phyloP scores from a whole-genome alignment of 108 stramenopile species.

The Cyclotella distinguenda region DNA sequence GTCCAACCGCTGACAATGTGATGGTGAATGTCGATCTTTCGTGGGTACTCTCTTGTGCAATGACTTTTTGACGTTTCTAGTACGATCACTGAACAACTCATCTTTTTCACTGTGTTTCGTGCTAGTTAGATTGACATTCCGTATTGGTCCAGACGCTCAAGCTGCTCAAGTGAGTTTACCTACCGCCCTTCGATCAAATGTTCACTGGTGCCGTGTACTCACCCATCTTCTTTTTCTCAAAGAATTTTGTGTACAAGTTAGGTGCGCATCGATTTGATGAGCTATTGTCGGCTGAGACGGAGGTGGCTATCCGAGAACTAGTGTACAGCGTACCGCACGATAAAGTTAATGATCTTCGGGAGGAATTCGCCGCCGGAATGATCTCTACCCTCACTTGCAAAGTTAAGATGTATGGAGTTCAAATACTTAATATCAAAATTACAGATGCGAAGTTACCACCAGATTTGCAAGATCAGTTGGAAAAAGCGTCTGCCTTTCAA shows the following conservation, averaged over 20 bases:
- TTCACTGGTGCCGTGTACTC: not conserved
- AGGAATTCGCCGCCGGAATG: constrained; percentile 51
- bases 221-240: not conserved
- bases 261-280: constrained; percentile 57
- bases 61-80: no score
- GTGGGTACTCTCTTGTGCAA: not conserved
- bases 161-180: constrained; percentile 17
- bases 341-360: constrained; percentile 48
- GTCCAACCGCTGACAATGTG: constrained; percentile 40
- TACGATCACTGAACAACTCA: no score
- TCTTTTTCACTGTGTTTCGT: not conserved
- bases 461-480: constrained; percentile 51
- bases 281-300: constrained; percentile 48
- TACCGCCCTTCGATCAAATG: not conserved
- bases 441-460: constrained; percentile 52
- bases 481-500: constrained; percentile 50
- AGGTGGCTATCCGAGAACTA: constrained; percentile 51
- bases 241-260: constrained; percentile 54
- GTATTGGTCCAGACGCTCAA: constrained; percentile 32
- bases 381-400: constrained; percentile 42
- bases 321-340: constrained; percentile 56
- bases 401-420: constrained; percentile 43
- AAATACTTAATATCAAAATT: constrained; percentile 56
- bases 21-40: constrained; percentile 40
- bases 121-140: constrained; percentile 26